Conservation (phyloP, 1,284 basidiomycete species). For the Sporisorium exsertum region DNA sequence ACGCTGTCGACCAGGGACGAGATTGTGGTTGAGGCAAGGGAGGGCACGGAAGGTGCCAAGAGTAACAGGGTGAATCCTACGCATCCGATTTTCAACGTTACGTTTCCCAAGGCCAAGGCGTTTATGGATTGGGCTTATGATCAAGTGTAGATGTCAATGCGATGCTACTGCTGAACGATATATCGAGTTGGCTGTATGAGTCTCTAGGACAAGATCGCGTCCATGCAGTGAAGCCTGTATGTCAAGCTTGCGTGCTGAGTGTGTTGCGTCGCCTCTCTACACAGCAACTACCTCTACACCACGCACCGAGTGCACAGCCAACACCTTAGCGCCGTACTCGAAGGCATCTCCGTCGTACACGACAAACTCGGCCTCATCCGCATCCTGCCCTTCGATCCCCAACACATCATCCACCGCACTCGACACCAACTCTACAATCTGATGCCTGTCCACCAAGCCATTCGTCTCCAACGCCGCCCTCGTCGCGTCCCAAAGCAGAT, state of each 20-base stretch:
- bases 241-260: not conserved
- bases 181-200: too few relatives aligned
- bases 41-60: constrained; percentile 1
- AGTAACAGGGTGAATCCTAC: constrained; percentile 52
- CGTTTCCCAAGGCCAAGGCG: constrained; percentile 48
- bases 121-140: constrained; percentile 63
- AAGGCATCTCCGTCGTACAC: constrained; percentile 75
- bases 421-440: constrained; percentile 76
- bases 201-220: too few relatives aligned
- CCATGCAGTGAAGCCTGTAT: not conserved
- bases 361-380: constrained; percentile 74
- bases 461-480: constrained; percentile 54
- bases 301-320: constrained; percentile 71
- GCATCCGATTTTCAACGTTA: constrained; percentile 63
- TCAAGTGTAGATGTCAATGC: constrained; percentile 15
- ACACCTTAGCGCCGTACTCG: constrained; percentile 75
- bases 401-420: constrained; percentile 76
- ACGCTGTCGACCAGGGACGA: constrained; percentile 31
- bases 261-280: not conserved
- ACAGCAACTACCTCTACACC: constrained; percentile 47
- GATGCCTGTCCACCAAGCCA: constrained; percentile 71
- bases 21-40: constrained; percentile 36
- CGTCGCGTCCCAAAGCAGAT: constrained; percentile 76
- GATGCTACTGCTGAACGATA: not conserved
- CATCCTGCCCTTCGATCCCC: constrained; percentile 70